A percentile compares a stretch with the other conserved stretches of the same genome.
Conservation (phyloP, 2,329 filamentous ascomycete species). For the Diaporthe ampelina region DNA sequence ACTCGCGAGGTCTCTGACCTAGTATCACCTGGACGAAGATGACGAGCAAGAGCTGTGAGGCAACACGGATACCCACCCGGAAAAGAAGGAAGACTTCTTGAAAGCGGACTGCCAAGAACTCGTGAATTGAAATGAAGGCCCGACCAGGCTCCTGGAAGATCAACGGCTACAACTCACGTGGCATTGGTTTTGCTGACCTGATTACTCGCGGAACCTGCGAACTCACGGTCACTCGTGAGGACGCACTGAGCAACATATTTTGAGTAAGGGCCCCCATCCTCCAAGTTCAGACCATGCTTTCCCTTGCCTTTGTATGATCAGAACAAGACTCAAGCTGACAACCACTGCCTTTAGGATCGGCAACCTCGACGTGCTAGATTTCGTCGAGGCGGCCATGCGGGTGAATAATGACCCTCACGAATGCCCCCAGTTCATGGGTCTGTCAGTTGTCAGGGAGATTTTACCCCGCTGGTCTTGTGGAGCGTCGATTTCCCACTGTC, state of each 20-base stretch:
- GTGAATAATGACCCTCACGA: neutral
- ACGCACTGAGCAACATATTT: constrained; percentile 11
- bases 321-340: neutral
- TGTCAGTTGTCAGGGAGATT: neutral
- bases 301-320: too few relatives aligned
- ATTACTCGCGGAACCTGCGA: neutral
- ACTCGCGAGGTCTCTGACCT: constrained; percentile 3
- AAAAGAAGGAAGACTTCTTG: neutral
- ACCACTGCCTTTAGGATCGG: neutral
- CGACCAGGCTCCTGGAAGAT: constrained; percentile 8
- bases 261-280: neutral
- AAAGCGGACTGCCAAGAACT: neutral
- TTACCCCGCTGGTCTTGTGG: neutral
- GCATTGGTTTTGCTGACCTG: neutral
- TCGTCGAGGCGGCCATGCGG: constrained; percentile 10
- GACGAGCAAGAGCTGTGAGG: constrained; percentile 13
- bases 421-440: neutral
- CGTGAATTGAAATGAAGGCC: neutral
- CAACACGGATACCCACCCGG: neutral
- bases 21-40: constrained; percentile 14
- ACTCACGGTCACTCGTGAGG: neutral
- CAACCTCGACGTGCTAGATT: neutral
- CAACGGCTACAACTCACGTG: neutral
- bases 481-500: neutral
- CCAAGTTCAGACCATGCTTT: neutral